Percentiles rank a stretch among this genome's conserved stretches.
Conservation (phyloP, 257 asterid genomes). For the Solanum neorickii region DNA sequence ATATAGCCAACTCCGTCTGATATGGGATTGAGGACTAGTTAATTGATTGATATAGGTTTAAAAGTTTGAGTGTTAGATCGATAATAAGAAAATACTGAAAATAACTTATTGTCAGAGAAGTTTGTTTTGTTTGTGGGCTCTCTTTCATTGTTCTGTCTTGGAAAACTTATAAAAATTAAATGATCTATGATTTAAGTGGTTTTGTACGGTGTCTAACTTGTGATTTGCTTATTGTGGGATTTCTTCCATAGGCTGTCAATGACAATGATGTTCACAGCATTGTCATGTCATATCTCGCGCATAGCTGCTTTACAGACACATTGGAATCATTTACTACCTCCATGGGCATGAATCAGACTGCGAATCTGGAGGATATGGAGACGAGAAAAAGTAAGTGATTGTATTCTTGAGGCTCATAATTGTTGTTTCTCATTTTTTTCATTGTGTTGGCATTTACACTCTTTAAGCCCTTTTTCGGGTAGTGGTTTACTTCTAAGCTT, state of each 20-base stretch:
- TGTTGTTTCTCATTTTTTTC: neutral
- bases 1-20: neutral
- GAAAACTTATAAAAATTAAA: neutral
- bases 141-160: neutral
- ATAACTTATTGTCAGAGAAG: neutral
- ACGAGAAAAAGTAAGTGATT: slow-evolving; percentile 63
- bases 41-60: neutral
- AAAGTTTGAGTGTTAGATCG: neutral
- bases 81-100: neutral
- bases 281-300: slow-evolving; percentile 75
- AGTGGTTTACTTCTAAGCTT: neutral
- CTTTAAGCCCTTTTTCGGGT: neutral
- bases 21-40: neutral
- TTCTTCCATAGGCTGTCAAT: slow-evolving; percentile 38
- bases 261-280: slow-evolving; percentile 64
- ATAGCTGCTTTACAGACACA: slow-evolving; percentile 76
- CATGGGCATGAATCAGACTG: slow-evolving; percentile 49
- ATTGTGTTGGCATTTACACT: neutral
- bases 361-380: slow-evolving; percentile 61
- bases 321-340: slow-evolving; percentile 56
- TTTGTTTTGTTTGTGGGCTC: neutral
- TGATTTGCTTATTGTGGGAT: neutral
- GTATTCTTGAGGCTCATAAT: neutral
- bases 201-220: neutral
- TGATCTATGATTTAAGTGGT: neutral